Evolutionary conservation across 306 rosid genomes (phyloP), one percentile per base, ranked within the genome.

Genomic region (Acacia crassicarpa): DNA sequence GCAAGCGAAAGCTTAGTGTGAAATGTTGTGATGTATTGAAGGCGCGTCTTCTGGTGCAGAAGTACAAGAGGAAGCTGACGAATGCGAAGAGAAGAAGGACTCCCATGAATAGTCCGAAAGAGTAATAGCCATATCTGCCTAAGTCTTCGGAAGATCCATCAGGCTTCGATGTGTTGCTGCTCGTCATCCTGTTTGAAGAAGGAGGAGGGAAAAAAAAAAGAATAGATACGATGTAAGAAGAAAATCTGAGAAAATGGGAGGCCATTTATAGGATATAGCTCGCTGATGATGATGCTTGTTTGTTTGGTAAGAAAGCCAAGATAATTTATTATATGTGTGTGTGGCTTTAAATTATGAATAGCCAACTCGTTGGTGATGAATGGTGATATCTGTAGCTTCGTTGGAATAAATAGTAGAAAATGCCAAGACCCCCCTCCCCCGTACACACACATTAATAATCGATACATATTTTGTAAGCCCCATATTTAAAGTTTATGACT

Each of bases 21-120:
- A 20, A 2, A 16, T 53, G 54, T 65, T 23, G n/a, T 4, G 46
- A 2, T 2, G 23, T 9, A 54, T 58, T 35, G 19, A 7, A 11
- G 3, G 25, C 13, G 35, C 72, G 72, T 56, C 49, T 63, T 7
- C 15, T 19, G 72, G n/a, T 63, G 43, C 83, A 83, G 68, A 65
- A 83, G 68, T 35, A 67, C 30, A 82, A 20, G 68, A 32, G 12
- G 35, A 78, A 13, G 9, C 78, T 27, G 44, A 77, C 16, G 27
- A 75, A 2, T 9, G 32, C 32, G 71, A 86, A 58, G 6, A 86
- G 8, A 17, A 59, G 1, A 20, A 86, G 38, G 23, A 86, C 32
- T 25, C 25, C 81, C 12, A 86, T 17, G 11, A 78, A 72, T 12
- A 83, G 56, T 35, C 82, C 85, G 14, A 77, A 22, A 16, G 53